Conservation (phyloP, 2,329 filamentous ascomycete species). For the Ophiocordyceps camponoti-leonardi region DNA sequence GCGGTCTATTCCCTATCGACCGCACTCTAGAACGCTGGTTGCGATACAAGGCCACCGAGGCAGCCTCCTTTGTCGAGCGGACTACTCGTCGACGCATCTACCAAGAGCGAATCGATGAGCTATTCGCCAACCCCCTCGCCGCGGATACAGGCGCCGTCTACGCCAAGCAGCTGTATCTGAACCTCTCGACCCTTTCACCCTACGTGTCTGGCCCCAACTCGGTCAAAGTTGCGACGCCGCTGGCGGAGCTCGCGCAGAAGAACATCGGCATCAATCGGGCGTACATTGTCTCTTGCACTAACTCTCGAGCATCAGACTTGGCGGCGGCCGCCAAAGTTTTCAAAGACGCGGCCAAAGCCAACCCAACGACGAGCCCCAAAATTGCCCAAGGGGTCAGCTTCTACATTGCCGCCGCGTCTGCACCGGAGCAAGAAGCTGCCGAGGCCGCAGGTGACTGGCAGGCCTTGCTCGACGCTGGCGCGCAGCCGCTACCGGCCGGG, state of each 20-base stretch:
- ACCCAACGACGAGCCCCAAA: slow-evolving; percentile 41
- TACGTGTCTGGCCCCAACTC: slow-evolving; percentile 81
- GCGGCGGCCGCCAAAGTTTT: slow-evolving; percentile 72
- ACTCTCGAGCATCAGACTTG: slow-evolving; percentile 66
- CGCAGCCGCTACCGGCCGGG: slow-evolving; percentile 39
- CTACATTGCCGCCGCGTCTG: slow-evolving; percentile 75
- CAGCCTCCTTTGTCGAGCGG: slow-evolving; percentile 33
- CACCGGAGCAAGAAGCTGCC: slow-evolving; percentile 55
- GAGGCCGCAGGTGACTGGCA: slow-evolving; percentile 77
- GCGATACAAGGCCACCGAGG: slow-evolving; percentile 55
- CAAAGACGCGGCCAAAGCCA: slow-evolving; percentile 48
- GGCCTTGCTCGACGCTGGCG: slow-evolving; percentile 25
- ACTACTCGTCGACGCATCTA: slow-evolving; percentile 44
- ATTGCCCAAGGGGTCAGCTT: slow-evolving; percentile 62
- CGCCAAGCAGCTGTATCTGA: slow-evolving; percentile 65
- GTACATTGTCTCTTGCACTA: slow-evolving; percentile 83
- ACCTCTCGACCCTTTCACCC: slow-evolving; percentile 69
- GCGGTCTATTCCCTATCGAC: slow-evolving; percentile 57
- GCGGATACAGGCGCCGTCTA: slow-evolving; percentile 69
- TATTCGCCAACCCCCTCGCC: slow-evolving; percentile 46
- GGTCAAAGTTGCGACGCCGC: slow-evolving; percentile 69
- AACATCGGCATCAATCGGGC: slow-evolving; percentile 68
- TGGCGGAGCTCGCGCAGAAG: slow-evolving; percentile 54
- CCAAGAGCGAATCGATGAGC: slow-evolving; percentile 54
- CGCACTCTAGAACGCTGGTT: slow-evolving; percentile 54